A percentile compares a stretch with the other conserved stretches of the same genome.
These are phyloP conservation scores for Farysia itapuensis DNA, from an alignment of 1,284 basidiomycete species.

Conservation along the genomic window DNA sequence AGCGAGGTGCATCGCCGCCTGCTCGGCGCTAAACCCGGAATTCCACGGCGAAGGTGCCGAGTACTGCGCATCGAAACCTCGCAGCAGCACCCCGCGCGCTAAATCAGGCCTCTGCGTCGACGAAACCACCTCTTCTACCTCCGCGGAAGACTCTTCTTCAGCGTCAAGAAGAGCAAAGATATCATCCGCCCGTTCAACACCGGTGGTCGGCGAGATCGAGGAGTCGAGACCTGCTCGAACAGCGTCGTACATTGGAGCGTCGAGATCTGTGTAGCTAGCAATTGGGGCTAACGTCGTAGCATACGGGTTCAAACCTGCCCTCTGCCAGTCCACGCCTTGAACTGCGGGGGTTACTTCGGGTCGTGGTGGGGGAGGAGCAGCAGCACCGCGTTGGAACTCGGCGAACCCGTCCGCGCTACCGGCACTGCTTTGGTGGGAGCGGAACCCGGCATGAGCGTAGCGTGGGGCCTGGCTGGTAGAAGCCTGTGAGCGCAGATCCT, in stretches of 20 bases:
- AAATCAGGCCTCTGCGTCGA: too few relatives aligned
- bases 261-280: neutral
- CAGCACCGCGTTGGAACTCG: neutral
- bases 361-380: neutral
- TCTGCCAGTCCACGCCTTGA: conserved; percentile 17
- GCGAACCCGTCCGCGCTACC: neutral
- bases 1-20: conserved; percentile 15
- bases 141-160: conserved; percentile 3
- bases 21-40: conserved; percentile 13
- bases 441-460: neutral
- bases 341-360: neutral
- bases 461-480: neutral
- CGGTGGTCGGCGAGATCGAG: neutral
- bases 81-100: too few relatives aligned
- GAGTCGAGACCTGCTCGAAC: neutral
- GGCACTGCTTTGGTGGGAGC: neutral
- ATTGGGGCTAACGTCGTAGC: neutral
- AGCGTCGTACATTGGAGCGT: neutral
- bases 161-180: conserved; percentile 22
- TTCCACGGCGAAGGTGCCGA: conserved; percentile 21
- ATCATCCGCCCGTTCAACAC: conserved; percentile 1
- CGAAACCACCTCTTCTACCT: too few relatives aligned
- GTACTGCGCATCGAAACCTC: conserved; percentile 7
- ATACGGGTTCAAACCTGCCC: conserved; percentile 7
- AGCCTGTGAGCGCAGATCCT: conserved; percentile 8